These are phyloP conservation scores for Mycena amicta DNA, from an alignment of 768 basidiomycete genomes.

Conservation along the genomic window DNA sequence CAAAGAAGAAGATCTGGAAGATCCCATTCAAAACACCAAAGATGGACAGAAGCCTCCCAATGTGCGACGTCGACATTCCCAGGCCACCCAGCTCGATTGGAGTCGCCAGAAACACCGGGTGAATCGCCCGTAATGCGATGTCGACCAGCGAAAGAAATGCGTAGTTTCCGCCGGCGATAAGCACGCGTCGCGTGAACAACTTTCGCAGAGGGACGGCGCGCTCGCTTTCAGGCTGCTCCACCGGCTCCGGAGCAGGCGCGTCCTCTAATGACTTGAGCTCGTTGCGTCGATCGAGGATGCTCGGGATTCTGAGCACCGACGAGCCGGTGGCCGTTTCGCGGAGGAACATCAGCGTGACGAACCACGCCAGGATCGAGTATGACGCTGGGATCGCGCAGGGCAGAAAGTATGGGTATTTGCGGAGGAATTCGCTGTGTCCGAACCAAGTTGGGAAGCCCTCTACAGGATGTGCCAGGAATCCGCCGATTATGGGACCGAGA, in stretches of 20 bases:
- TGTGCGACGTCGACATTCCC: slow-evolving; percentile 51
- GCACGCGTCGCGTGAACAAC: slow-evolving; percentile 56
- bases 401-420: slow-evolving; percentile 58
- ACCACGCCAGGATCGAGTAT: slow-evolving; percentile 47
- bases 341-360: slow-evolving; percentile 44
- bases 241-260: background rate
- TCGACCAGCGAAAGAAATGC: slow-evolving; percentile 60
- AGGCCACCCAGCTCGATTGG: slow-evolving; percentile 60
- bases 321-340: slow-evolving; percentile 36
- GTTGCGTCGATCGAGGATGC: slow-evolving; percentile 8
- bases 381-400: slow-evolving; percentile 57
- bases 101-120: slow-evolving; percentile 61
- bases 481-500: slow-evolving; percentile 52
- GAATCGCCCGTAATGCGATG: slow-evolving; percentile 34
- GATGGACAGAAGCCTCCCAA: slow-evolving; percentile 55
- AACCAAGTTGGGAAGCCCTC: slow-evolving; percentile 53
- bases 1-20: slow-evolving; percentile 60
- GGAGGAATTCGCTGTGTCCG: slow-evolving; percentile 46
- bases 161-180: slow-evolving; percentile 73
- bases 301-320: background rate
- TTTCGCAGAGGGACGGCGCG: slow-evolving; percentile 40
- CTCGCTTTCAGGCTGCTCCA: too few relatives aligned
- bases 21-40: slow-evolving; percentile 57
- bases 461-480: slow-evolving; percentile 50
- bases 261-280: slow-evolving; percentile 10